A percentile compares a stretch with the other conserved stretches of the same genome.
phyloP scores from a whole-genome alignment of 352 stramenopile species.

The Phytophthora fragariaefolia region DNA sequence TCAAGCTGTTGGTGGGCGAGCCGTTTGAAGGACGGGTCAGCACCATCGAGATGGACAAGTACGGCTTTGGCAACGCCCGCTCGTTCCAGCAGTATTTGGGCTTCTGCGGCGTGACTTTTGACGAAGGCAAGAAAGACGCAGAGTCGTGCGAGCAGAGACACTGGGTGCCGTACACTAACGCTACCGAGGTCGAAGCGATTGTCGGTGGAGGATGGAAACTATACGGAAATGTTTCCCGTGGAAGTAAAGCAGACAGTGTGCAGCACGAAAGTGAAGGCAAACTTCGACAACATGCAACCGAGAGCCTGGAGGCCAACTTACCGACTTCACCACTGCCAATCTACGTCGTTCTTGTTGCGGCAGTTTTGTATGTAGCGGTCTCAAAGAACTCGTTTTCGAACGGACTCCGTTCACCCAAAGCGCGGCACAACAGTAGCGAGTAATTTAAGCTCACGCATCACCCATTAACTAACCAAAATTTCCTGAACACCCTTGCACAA shows the following conservation, averaged over 20 bases:
- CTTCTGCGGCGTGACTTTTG: constrained; percentile 63
- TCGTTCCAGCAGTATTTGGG: constrained; percentile 60
- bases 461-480: no score
- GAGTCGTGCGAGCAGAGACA: constrained; percentile 68
- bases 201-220: constrained; percentile 55
- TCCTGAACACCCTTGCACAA: no score
- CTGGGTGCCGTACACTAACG: constrained; percentile 63
- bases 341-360: constrained; percentile 47
- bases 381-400: constrained; percentile 68
- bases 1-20: constrained; percentile 54
- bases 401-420: constrained; percentile 54
- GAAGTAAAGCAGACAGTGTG: constrained; percentile 6
- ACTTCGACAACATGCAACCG: constrained; percentile 16
- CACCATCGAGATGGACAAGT: constrained; percentile 60
- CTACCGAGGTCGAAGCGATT: constrained; percentile 50
- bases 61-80: constrained; percentile 52
- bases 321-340: constrained; percentile 43
- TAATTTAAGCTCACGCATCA: neutral
- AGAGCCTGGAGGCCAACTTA: neutral
- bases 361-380: constrained; percentile 48
- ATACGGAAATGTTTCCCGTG: constrained; percentile 9
- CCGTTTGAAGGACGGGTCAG: constrained; percentile 68
- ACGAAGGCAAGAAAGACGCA: constrained; percentile 49
- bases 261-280: constrained; percentile 29
- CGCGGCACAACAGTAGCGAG: constrained; percentile 16